Evolutionary conservation across 2,329 filamentous ascomycete species (phyloP).

Genomic region (Onygenales sp.): DNA sequence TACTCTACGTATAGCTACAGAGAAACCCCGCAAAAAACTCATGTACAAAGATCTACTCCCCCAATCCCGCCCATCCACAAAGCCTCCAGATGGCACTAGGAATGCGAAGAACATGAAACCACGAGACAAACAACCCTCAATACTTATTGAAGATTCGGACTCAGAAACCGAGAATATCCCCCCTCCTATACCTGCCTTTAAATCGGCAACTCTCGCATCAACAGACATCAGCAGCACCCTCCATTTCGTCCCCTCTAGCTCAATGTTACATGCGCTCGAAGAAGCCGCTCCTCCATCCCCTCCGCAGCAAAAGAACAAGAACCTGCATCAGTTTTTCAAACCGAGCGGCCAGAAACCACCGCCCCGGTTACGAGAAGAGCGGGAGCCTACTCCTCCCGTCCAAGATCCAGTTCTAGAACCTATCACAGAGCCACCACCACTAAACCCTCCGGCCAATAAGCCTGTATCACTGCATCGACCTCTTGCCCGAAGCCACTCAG

Average conservation of each 20-base stretch:
- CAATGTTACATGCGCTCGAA: constrained; percentile 6
- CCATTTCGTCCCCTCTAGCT: constrained; percentile 5
- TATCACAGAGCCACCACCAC: background rate
- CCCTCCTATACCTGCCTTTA: background rate
- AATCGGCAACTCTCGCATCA: background rate
- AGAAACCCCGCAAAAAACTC: constrained; percentile 33
- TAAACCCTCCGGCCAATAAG: background rate
- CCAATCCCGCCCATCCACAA: constrained; percentile 9
- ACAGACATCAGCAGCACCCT: background rate
- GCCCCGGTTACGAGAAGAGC: background rate
- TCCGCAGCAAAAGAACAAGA: constrained; percentile 1
- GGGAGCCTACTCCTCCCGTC: background rate
- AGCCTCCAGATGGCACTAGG: constrained; percentile 5
- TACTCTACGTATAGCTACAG: constrained; percentile 22
- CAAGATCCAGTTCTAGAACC: background rate
- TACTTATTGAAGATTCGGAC: background rate
- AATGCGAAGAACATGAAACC: background rate
- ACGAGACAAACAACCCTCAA: background rate
- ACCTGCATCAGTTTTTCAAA: constrained; percentile 9
- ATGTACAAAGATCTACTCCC: constrained; percentile 33
- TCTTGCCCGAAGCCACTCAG: constrained; percentile 2
- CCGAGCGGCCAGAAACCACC: constrained; percentile 2
- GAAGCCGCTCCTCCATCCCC: constrained; percentile 5
- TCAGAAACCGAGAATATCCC: background rate
- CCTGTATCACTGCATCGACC: background rate